A percentile compares a stretch with the other conserved stretches of the same genome.
These are phyloP conservation scores for Tetrapisispora fleetii DNA, from an alignment of 805 yeast species.

Conservation along the genomic window DNA sequence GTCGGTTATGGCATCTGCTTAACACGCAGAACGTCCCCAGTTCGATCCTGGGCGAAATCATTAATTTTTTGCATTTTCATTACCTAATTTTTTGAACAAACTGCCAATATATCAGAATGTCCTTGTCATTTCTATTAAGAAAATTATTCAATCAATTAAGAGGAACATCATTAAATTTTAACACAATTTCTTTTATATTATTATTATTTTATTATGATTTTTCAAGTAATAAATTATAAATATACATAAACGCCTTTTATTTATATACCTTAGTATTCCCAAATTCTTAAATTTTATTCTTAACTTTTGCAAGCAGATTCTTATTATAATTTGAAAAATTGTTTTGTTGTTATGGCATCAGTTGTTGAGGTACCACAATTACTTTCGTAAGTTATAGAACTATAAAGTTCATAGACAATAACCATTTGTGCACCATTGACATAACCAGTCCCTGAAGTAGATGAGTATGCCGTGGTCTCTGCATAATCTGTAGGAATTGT, in stretches of 20 bases:
- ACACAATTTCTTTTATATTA: background rate
- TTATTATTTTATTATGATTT: too few relatives aligned
- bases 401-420: slow-evolving; percentile 17
- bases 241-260: too few relatives aligned
- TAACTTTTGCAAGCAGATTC: too few relatives aligned
- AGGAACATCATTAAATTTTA: too few relatives aligned
- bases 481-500: slow-evolving; percentile 14
- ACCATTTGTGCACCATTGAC: slow-evolving; percentile 11
- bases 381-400: slow-evolving; percentile 17
- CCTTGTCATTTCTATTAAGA: too few relatives aligned
- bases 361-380: slow-evolving; percentile 10
- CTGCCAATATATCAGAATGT: too few relatives aligned
- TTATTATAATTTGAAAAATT: background rate
- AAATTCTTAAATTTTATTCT: too few relatives aligned
- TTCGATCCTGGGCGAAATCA: slow-evolving; percentile 99
- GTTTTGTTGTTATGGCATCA: background rate
- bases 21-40: slow-evolving; percentile 99
- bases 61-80: slow-evolving; percentile 28
- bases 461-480: slow-evolving; percentile 20
- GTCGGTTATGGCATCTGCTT: slow-evolving; percentile 99
- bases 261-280: too few relatives aligned
- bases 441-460: slow-evolving; percentile 10
- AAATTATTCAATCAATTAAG: too few relatives aligned
- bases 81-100: background rate
- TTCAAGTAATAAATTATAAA: too few relatives aligned